Evolutionary conservation across 1,284 basidiomycete species (phyloP).

Genomic region (Coniferiporia sulphurascens): DNA sequence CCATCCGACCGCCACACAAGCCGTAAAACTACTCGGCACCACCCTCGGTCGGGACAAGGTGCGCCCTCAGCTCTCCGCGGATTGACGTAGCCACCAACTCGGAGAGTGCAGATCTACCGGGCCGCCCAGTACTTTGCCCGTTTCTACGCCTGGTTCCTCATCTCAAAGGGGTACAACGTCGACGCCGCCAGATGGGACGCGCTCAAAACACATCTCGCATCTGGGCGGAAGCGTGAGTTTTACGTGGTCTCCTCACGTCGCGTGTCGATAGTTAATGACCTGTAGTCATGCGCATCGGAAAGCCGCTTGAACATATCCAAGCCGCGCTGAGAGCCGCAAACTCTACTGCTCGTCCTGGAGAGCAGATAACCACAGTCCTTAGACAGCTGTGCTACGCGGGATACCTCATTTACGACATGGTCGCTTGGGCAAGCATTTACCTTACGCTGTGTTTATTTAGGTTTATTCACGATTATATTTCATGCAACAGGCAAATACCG

Average conservation of each 20-base stretch:
- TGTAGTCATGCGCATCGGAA: slow-evolving; percentile 87
- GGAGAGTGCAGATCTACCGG: slow-evolving; percentile 67
- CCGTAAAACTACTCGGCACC: slow-evolving; percentile 73
- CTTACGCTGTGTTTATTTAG: slow-evolving; percentile 1
- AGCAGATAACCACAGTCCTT: slow-evolving; percentile 78
- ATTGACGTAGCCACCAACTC: neutral
- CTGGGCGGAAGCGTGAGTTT: slow-evolving; percentile 71
- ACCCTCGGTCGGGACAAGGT: slow-evolving; percentile 90
- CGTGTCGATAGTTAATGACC: slow-evolving; percentile 8
- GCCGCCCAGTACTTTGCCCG: slow-evolving; percentile 90
- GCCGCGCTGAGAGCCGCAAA: slow-evolving; percentile 80
- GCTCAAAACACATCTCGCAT: slow-evolving; percentile 75
- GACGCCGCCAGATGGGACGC: slow-evolving; percentile 73
- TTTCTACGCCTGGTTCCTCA: slow-evolving; percentile 82
- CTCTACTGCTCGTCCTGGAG: slow-evolving; percentile 53
- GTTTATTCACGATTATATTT: neutral
- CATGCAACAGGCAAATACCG: slow-evolving; percentile 49
- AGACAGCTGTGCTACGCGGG: slow-evolving; percentile 89
- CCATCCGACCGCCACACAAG: slow-evolving; percentile 75
- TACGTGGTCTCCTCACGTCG: neutral
- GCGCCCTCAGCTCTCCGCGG: neutral
- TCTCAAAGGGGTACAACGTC: slow-evolving; percentile 57
- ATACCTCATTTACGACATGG: slow-evolving; percentile 80
- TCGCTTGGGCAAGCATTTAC: slow-evolving; percentile 69
- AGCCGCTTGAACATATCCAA: slow-evolving; percentile 93